These are phyloP conservation scores for Amphicarpaea edgeworthii DNA, from an alignment of 306 rosid species.

Conservation along the genomic window DNA sequence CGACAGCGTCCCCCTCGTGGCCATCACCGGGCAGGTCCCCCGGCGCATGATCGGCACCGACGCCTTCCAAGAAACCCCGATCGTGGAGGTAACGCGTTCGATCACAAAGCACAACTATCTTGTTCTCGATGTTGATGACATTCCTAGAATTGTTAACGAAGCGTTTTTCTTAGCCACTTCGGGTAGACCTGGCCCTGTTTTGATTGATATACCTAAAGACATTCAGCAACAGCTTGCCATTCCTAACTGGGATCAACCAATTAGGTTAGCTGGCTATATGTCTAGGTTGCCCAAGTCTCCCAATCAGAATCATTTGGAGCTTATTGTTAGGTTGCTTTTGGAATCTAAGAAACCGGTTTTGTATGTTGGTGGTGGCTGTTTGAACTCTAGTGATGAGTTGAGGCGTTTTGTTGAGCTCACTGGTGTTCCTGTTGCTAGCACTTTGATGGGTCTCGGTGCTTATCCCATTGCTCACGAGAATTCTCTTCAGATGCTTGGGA, in stretches of 20 bases:
- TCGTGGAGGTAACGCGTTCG: slow-evolving; percentile 92
- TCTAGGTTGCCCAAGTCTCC: slow-evolving; percentile 72
- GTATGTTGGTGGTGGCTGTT: slow-evolving; percentile 89
- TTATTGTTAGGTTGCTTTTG: slow-evolving; percentile 68
- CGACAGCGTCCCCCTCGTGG: slow-evolving; percentile 77
- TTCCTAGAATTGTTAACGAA: slow-evolving; percentile 80
- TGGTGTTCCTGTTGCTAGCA: slow-evolving; percentile 86
- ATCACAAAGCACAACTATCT: slow-evolving; percentile 89
- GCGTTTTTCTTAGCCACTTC: slow-evolving; percentile 79
- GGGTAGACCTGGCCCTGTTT: slow-evolving; percentile 86
- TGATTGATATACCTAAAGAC: slow-evolving; percentile 86
- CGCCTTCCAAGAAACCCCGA: slow-evolving; percentile 90
- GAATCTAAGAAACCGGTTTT: slow-evolving; percentile 82
- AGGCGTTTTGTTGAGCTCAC: slow-evolving; percentile 71
- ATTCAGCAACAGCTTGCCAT: slow-evolving; percentile 82
- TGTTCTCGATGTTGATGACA: slow-evolving; percentile 82
- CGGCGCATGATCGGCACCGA: slow-evolving; percentile 94
- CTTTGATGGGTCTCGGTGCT: slow-evolving; percentile 89
- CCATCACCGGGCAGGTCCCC: slow-evolving; percentile 89
- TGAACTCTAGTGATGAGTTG: slow-evolving; percentile 75
- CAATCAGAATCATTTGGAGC: slow-evolving; percentile 51
- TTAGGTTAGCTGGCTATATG: slow-evolving; percentile 70
- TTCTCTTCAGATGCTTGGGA: slow-evolving; percentile 88
- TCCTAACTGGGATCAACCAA: slow-evolving; percentile 76
- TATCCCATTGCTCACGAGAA: slow-evolving; percentile 57